Evolutionary conservation across 2,329 filamentous ascomycete species (phyloP).

Genomic region (Xylaria sp.): DNA sequence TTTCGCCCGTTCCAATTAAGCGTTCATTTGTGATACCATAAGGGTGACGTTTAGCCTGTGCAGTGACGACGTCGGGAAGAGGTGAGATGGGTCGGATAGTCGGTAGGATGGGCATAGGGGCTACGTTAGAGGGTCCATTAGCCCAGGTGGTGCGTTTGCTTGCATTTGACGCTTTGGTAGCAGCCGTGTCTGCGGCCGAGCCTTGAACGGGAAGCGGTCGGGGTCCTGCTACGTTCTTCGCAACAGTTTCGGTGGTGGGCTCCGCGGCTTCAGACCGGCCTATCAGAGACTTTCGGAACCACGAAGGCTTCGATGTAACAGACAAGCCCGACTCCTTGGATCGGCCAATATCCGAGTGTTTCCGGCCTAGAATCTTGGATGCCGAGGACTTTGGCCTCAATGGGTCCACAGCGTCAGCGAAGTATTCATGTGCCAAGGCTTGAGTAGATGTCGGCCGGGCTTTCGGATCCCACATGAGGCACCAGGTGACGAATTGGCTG

Average conservation of each 20-base stretch:
- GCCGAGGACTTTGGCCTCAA: constrained; percentile 85
- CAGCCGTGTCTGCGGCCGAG: constrained; percentile 36
- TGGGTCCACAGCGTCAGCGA: constrained; percentile 85
- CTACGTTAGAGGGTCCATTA: constrained; percentile 71
- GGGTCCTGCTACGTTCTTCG: constrained; percentile 45
- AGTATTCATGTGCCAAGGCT: constrained; percentile 94
- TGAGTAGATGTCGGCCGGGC: constrained; percentile 84
- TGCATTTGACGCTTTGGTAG: constrained; percentile 47
- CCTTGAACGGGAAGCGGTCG: constrained; percentile 29
- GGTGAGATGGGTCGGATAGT: constrained; percentile 93
- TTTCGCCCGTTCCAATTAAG: constrained; percentile 48
- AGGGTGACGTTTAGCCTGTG: constrained; percentile 65
- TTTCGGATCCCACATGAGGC: constrained; percentile 97
- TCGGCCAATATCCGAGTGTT: constrained; percentile 77
- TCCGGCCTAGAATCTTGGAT: constrained; percentile 77
- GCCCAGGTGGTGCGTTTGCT: constrained; percentile 91
- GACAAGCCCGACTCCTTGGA: constrained; percentile 57
- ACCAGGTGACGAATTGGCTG: constrained; percentile 94
- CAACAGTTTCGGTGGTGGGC: constrained; percentile 43
- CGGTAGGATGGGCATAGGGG: constrained; percentile 92
- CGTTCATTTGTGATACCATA: constrained; percentile 40
- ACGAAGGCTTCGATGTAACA: constrained; percentile 77
- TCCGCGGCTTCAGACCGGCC: constrained; percentile 67
- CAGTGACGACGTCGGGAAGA: constrained; percentile 88
- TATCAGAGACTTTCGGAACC: constrained; percentile 94